A percentile compares a stretch with the other conserved stretches of the same genome.
Evolutionary conservation across 306 rosid genomes (phyloP).

Genomic region (Luffa aegyptiaca): DNA sequence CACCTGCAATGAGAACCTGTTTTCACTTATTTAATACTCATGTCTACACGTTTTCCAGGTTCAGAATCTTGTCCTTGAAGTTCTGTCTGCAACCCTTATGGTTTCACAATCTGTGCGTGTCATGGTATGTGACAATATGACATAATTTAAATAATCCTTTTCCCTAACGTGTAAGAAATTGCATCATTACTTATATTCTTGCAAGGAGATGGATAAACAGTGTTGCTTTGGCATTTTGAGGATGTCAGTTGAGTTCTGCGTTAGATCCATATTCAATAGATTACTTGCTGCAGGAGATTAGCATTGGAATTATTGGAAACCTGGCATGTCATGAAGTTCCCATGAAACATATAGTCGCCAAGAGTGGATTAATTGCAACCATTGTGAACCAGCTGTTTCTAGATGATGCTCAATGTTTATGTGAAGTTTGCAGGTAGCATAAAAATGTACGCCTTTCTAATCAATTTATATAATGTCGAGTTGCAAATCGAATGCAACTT

Average conservation of each 20-base stretch:
- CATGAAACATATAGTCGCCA: slow-evolving; percentile 40
- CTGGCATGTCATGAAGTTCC: slow-evolving; percentile 78
- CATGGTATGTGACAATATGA: slow-evolving; percentile 30
- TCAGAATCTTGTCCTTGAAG: slow-evolving; percentile 75
- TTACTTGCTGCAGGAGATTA: slow-evolving; percentile 55
- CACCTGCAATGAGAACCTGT: background rate
- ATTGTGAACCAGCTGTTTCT: slow-evolving; percentile 54
- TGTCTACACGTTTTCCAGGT: slow-evolving; percentile 38
- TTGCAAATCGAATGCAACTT: background rate
- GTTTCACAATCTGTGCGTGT: slow-evolving; percentile 57
- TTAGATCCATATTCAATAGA: slow-evolving; percentile 1
- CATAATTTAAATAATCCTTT: background rate
- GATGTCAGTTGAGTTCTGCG: slow-evolving; percentile 12
- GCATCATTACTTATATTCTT: background rate
- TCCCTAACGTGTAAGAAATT: background rate
- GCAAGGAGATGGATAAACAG: background rate
- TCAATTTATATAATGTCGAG: background rate
- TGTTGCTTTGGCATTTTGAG: background rate
- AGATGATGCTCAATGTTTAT: slow-evolving; percentile 76
- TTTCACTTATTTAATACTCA: background rate
- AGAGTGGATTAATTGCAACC: slow-evolving; percentile 44
- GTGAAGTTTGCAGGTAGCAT: slow-evolving; percentile 73
- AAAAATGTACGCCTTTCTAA: slow-evolving; percentile 11
- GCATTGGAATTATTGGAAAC: slow-evolving; percentile 76
- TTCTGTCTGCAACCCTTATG: slow-evolving; percentile 57